Conservation (phyloP, 176 grass and related monocot species). For the Aegilops speltoides region DNA sequence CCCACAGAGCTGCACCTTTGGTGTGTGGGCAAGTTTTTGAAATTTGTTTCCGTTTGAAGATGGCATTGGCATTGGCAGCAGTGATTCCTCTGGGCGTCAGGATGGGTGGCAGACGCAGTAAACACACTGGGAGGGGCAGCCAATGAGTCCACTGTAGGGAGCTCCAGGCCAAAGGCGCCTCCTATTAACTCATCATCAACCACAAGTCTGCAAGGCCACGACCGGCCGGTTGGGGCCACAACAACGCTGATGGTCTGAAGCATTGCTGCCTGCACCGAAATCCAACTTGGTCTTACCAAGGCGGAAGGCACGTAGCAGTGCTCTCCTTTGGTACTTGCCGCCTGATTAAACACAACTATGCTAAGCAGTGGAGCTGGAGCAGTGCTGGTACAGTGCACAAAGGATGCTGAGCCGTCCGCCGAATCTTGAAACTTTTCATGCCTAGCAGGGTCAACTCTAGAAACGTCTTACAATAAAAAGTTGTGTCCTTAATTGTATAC, state of each 20-base stretch:
- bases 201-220: neutral
- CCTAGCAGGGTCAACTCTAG: neutral
- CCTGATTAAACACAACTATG: neutral
- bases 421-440: neutral
- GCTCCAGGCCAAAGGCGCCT: neutral
- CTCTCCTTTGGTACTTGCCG: neutral
- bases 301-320: neutral
- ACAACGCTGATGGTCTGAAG: neutral
- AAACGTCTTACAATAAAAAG: neutral
- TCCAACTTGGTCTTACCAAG: neutral
- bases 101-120: neutral
- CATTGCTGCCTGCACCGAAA: neutral
- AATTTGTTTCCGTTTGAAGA: neutral
- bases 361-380: too few relatives aligned
- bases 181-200: constrained; percentile 23
- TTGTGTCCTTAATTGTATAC: too few relatives aligned
- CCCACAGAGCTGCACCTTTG: neutral
- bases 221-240: neutral
- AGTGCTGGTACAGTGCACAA: too few relatives aligned
- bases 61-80: neutral
- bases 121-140: neutral
- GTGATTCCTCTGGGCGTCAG: neutral
- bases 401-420: neutral
- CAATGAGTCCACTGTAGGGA: neutral
- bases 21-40: neutral